These are phyloP conservation scores for Phytophthora quininea DNA, from an alignment of 352 stramenopile species.

Conservation along the genomic window DNA sequence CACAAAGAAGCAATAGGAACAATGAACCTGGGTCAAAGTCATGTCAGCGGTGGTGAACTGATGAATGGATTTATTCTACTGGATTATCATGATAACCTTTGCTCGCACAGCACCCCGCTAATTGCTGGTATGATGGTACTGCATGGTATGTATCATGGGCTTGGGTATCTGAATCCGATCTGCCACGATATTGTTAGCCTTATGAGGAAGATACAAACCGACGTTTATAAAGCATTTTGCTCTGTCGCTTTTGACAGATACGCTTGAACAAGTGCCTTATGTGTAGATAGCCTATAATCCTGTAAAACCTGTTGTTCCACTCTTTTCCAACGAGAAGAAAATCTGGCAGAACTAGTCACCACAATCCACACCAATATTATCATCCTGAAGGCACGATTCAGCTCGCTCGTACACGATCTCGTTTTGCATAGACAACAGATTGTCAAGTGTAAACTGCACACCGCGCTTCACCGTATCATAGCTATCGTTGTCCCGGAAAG, in stretches of 20 bases:
- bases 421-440: background rate
- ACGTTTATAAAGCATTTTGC: no score
- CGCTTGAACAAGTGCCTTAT: background rate
- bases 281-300: background rate
- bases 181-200: no score
- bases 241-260: background rate
- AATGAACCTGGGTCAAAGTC: no score
- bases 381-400: conserved; percentile 5
- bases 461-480: conserved; percentile 2
- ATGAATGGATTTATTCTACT: no score
- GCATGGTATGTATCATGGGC: no score
- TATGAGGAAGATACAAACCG: no score
- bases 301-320: conserved; percentile 5
- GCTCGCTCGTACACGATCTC: conserved; percentile 9
- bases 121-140: no score
- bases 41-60: no score
- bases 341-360: conserved; percentile 9
- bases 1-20: no score
- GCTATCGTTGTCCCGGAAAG: background rate
- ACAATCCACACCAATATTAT: conserved; percentile 6
- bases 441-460: conserved; percentile 6
- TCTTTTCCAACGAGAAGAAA: background rate
- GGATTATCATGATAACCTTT: no score
- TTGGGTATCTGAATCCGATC: no score
- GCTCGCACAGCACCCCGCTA: no score